phyloP scores from a whole-genome alignment of 192 early-diverging fungal species.

The Backusella circina region DNA sequence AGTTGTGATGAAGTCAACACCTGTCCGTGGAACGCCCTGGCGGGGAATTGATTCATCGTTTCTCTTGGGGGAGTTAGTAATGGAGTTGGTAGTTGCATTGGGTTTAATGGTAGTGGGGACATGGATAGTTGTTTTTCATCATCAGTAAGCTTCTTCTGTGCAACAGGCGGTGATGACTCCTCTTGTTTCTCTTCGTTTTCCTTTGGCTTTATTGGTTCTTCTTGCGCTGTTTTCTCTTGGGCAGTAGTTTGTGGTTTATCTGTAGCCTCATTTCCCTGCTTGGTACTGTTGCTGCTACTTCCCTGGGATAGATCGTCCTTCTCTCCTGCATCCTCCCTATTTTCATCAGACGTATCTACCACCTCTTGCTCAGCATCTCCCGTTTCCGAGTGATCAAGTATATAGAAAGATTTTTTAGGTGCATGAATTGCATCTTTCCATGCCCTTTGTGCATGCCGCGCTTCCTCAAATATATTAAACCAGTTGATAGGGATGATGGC shows the following conservation, averaged over 20 bases:
- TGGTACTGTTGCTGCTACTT: background rate
- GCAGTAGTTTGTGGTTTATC: background rate
- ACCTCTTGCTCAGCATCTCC: background rate
- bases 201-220: background rate
- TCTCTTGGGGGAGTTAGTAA: background rate
- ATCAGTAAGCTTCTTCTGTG: background rate
- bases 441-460: slow-evolving; percentile 26
- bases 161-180: background rate
- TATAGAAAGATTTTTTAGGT: background rate
- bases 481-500: slow-evolving; percentile 31
- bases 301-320: background rate
- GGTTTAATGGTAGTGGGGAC: background rate
- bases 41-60: background rate
- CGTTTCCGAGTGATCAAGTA: background rate
- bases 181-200: background rate
- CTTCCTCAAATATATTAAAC: slow-evolving; percentile 38
- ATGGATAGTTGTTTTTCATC: background rate
- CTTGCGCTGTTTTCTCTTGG: background rate
- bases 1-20: background rate
- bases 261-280: background rate
- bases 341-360: background rate
- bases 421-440: slow-evolving; percentile 7
- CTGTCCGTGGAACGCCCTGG: background rate
- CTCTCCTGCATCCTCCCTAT: background rate
- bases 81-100: background rate